Evolutionary conservation across 257 asterid genomes (phyloP), one percentile per base, ranked within the genome.

Genomic region (Rehmannia glutinosa): DNA sequence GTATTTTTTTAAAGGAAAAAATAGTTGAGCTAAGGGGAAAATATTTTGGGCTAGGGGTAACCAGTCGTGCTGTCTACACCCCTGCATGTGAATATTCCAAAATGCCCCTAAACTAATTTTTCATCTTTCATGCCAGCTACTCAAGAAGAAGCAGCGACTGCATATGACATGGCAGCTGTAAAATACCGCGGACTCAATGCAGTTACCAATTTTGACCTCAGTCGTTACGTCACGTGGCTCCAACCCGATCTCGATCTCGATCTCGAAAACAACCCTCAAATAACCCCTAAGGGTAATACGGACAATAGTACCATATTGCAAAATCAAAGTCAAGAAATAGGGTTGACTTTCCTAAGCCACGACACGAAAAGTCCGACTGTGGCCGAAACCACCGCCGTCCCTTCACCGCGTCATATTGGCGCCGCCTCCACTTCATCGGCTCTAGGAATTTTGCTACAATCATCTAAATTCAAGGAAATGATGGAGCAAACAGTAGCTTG

Each of bases 131-230:
- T 68, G 80, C 75, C n/a, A 94, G 99, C 95, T 60, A 94, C 97
- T 1, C 93, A 94, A 77, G 99, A 94, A 61, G 99, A 94, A 79
- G 99, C 99, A 0, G 99, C 99, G 30, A 77, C 84, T 0, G 99
- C 99, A 0, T 94, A 94, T 35, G 99, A 94, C 83, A 79, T 82
- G 88, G 99, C 99, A 28, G 99, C 99, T 0, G 85, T 94, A 52
- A 92, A 94, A 73, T 88, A 94, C 62, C 92, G 99, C 0, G 99
- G 99, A 21, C 79, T 81, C 16, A 91, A 91, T 62, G 99, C 99
- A 8, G 90, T 94, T 50, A 94, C 99, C 23, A 94, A 94, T 69
- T 94, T 94, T 70, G 95, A 91, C 82, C 84, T 88, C 25, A 87
- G 96, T 59, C 97, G 90, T 77, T 94, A 94, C 74, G 51, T 87